Conservation (phyloP, 768 basidiomycete species). For the Mycena filopes region DNA sequence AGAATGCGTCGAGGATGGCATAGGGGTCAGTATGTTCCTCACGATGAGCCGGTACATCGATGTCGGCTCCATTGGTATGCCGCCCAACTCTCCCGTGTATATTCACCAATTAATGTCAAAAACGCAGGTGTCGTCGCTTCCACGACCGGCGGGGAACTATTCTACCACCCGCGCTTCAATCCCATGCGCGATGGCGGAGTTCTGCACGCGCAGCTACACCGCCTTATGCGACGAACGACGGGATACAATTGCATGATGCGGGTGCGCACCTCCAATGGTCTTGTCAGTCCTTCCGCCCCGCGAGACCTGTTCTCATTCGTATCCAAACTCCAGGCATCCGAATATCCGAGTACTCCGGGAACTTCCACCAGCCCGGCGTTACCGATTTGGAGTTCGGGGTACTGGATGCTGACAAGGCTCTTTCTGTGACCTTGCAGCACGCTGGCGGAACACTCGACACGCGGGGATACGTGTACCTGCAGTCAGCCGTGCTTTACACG, state of each 20-base stretch:
- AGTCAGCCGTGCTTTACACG: conserved; percentile 91
- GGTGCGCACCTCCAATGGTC: conserved; percentile 89
- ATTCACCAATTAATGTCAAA: background rate
- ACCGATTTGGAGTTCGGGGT: conserved; percentile 84
- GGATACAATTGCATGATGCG: conserved; percentile 85
- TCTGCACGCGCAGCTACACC: conserved; percentile 79
- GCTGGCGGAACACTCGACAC: conserved; percentile 70
- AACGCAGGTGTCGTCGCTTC: conserved; percentile 69
- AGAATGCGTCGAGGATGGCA: conserved; percentile 88
- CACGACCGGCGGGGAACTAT: conserved; percentile 89
- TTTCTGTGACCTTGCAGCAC: conserved; percentile 82
- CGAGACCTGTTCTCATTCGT: conserved; percentile 11
- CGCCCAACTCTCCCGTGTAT: conserved; percentile 16
- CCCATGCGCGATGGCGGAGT: conserved; percentile 69
- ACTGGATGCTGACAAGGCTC: conserved; percentile 83
- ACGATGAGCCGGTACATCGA: conserved; percentile 85
- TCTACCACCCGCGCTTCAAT: conserved; percentile 92
- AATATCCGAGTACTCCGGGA: conserved; percentile 74
- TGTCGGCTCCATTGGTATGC: conserved; percentile 83
- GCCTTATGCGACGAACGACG: conserved; percentile 74
- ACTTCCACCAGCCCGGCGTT: conserved; percentile 72
- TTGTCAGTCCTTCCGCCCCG: conserved; percentile 30
- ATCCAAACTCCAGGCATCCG: conserved; percentile 61
- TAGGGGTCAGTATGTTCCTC: conserved; percentile 91
- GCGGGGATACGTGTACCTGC: conserved; percentile 79